Conservation (phyloP, 345 rosid species). For the Gossypium longicalyx region DNA sequence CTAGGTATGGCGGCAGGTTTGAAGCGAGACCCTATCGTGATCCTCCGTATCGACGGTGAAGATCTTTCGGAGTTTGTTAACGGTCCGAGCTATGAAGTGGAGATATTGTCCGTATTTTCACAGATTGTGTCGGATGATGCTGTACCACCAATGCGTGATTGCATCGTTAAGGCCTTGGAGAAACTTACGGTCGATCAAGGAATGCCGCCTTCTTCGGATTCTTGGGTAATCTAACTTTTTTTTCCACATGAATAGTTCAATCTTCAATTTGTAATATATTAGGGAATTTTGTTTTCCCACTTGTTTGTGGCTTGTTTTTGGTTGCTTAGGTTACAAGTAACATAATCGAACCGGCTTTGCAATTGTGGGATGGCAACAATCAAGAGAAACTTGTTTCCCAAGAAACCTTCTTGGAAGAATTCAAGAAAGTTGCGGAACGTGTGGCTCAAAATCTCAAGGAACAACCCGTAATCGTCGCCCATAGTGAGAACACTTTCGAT, state of each 20-base stretch:
- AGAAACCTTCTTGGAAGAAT: constrained; percentile 56
- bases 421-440: constrained; percentile 58
- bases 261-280: background rate
- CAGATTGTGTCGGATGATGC: constrained; percentile 36
- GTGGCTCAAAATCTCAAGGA: constrained; percentile 78
- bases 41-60: constrained; percentile 94
- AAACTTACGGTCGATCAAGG: constrained; percentile 91
- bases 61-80: constrained; percentile 76
- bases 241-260: background rate
- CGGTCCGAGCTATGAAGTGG: constrained; percentile 61
- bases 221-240: constrained; percentile 53
- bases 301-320: constrained; percentile 3
- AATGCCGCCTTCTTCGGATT: constrained; percentile 77
- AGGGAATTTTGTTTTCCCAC: background rate
- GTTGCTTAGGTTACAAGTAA: constrained; percentile 62
- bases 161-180: constrained; percentile 50
- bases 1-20: constrained; percentile 96
- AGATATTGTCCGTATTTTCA: constrained; percentile 53
- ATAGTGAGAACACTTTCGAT: constrained; percentile 77
- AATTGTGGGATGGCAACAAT: constrained; percentile 31
- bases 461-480: constrained; percentile 94
- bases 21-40: constrained; percentile 91
- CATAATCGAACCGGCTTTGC: constrained; percentile 71
- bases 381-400: constrained; percentile 43
- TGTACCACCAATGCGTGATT: constrained; percentile 35